Base-by-base conservation (phyloP, 1,284 basidiomycete genomes). In the Athelia psychrophila region DNA sequence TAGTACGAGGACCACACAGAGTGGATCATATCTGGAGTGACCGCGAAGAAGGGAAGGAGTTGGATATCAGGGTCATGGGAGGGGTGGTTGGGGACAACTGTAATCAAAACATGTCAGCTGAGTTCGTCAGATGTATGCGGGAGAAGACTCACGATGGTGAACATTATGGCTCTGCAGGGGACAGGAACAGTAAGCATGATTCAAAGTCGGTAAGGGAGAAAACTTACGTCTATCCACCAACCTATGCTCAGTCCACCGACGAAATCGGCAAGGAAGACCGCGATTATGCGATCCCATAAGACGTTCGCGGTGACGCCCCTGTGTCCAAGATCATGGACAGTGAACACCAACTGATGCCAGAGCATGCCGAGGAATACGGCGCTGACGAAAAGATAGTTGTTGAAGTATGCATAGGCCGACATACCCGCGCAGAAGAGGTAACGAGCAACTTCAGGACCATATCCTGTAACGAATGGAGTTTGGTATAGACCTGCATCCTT, bases 81-180 rank as follows among this genome's bases (percentile, higher is more conserved):
- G 3, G 95, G 95, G 63, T 98, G 95, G 64, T 99, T 99, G 30
- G 96, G 93, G 52, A 98, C 93, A 49, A 98, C 92, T 94, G 57
- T 15, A 27, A 51, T 13, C 5, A 30, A 51, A 33, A 50, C 40
- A 23, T 56, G 59, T 50, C 33, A 58, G 48, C 51, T 35, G 48
- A 45, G 36, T 25, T 53, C 18, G 27, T n/a, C n/a, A 30, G 2
- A 23, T n/a, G 38, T n/a, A 58, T 50, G 20, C 23, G 25, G n/a
- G 48, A 45, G 51, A 5, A 30, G 50, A 76, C 83, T 75, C 66
- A 87, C 84, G 79, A 73, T 99, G 96, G 74, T 99, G 96, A 48
- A 97, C 85, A 63, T 99, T 98, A 70, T 99, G 96, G 66, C 96
- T 98, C n/a, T n/a, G n/a, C n/a, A n/a, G n/a, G n/a, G n/a, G n/a